Evolutionary conservation across 2,329 filamentous ascomycete species (phyloP), one percentile per base, ranked within the genome.

Genomic region (Tolypocladium tropicale): DNA sequence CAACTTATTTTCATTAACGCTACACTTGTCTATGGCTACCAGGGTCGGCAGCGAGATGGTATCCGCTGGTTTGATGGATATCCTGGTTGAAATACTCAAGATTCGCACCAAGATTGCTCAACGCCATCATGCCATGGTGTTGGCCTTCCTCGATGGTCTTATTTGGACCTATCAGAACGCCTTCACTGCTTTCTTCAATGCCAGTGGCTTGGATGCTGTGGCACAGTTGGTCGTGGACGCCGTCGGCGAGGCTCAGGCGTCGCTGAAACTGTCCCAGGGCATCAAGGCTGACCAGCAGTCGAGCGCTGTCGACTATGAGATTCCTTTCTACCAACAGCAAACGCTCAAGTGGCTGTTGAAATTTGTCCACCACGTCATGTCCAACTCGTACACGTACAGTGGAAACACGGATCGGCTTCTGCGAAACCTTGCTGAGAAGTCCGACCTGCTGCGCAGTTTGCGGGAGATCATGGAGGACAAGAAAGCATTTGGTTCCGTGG

Each of bases 291-390:
- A 85, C 53, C 74, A 78, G 54, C 90, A 88, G 70, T 95, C 91
- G 11, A 85, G 87, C 56, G 81, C 88, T 30, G 90, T 95, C 49
- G 95, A 99, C 72, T 99, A 96, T 68, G 82, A 90, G 64, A 91
- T 97, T 54, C 90, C 92, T 0, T 96, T 90, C 69, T 90, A 91
- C 68, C 88, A 95, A 63, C 94, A 97, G 68, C 90, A 96, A 69
- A 93, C 90, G 21, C 78, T 99, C 33, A 92, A 95, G 66, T 95
- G 90, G 84, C 78, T 96, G 49, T 87, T 99, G 70, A 96, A 96
- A 70, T 96, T 97, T 67, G 88, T 96, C 60, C 92, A 96, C 63
- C 92, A 97, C 68, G 87, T 97, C 74, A 95, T 97, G 86, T 88
- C 73, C 71, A 95, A 79, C 79, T 86, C 76, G 69, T 84, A 79